Conservation (phyloP, 2,329 filamentous ascomycete species). For the Verticillium alfalfae region DNA sequence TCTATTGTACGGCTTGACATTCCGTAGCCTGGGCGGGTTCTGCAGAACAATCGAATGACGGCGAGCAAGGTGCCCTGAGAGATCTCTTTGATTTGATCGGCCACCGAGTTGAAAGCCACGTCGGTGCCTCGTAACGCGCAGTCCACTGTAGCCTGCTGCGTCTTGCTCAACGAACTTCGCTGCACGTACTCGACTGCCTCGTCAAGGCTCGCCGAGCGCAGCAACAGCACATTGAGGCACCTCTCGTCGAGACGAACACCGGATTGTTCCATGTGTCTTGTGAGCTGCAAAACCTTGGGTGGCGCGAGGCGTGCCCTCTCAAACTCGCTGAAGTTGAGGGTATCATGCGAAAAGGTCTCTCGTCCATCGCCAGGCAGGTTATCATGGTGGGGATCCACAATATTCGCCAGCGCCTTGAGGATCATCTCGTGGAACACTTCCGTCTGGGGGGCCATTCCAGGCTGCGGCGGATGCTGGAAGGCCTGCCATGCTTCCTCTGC, state of each 20-base stretch:
- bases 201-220: constrained; percentile 4
- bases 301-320: constrained; percentile 58
- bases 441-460: constrained; percentile 26
- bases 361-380: constrained; percentile 15
- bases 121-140: background rate
- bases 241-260: constrained; percentile 28
- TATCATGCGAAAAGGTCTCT: constrained; percentile 25
- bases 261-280: constrained; percentile 47
- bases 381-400: constrained; percentile 12
- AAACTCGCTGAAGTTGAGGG: constrained; percentile 54
- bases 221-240: constrained; percentile 6
- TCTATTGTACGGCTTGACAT: constrained; percentile 1
- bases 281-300: constrained; percentile 48
- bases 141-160: background rate
- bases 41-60: constrained; percentile 4
- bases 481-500: constrained; percentile 55
- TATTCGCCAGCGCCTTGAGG: constrained; percentile 42
- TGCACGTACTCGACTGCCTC: constrained; percentile 22
- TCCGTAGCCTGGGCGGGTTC: constrained; percentile 5
- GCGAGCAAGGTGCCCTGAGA: constrained; percentile 23
- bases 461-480: constrained; percentile 31
- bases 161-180: constrained; percentile 2
- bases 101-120: background rate
- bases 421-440: constrained; percentile 57
- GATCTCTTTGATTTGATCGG: background rate